Conservation (phyloP, 768 basidiomycete genomes). For the Hericium coralloides region DNA sequence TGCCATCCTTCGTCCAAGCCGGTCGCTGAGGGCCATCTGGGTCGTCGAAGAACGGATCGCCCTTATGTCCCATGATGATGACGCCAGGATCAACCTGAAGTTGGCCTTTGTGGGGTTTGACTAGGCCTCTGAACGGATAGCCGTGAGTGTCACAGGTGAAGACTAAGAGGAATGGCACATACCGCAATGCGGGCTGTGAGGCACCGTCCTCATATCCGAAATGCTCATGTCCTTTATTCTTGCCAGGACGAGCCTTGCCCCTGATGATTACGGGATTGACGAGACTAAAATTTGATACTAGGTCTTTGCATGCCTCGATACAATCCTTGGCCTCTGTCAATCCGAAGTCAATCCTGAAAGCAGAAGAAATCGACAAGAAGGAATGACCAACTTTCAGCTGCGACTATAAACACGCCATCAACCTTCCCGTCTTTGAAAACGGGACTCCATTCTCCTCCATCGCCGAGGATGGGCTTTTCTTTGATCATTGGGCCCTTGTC, state of each 20-base stretch:
- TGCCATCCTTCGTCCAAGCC: not conserved
- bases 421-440: not conserved
- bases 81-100: not conserved
- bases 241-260: conserved; percentile 31
- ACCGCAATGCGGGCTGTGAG: conserved; percentile 34
- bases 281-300: conserved; percentile 4
- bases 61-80: not conserved
- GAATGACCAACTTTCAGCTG: not conserved
- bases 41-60: conserved; percentile 1
- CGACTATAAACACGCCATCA: not conserved
- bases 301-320: not conserved
- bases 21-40: not conserved
- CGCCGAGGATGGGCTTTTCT: not conserved
- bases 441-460: not conserved
- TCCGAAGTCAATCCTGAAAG: not conserved
- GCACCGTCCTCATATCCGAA: conserved; percentile 48
- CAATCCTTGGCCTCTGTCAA: not conserved
- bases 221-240: conserved; percentile 33
- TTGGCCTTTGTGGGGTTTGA: not conserved
- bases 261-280: not conserved
- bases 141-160: conserved; percentile 14
- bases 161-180: conserved; percentile 22
- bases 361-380: not conserved
- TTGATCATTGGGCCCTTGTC: not conserved
- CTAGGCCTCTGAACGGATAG: not conserved